Evolutionary conservation across 371 early-diverging fungal species (phyloP), one percentile per base, ranked within the genome.

Genomic region (Apophysomyces trapeziformis): DNA sequence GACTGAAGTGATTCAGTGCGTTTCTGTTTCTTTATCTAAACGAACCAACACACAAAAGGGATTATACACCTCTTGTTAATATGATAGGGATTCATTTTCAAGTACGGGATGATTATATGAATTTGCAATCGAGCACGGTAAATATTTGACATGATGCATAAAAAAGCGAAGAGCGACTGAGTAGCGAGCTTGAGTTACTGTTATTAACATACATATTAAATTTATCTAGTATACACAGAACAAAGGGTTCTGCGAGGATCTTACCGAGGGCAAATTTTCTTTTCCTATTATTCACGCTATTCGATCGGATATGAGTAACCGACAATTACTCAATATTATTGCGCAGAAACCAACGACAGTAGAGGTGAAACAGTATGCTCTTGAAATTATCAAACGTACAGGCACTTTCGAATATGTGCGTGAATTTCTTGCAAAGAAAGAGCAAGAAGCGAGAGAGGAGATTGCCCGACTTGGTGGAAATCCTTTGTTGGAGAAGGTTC

Each of bases 201-300:
- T 13, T 41, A 11, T 8, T 41, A 12, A 16, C 38, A 38, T 11
- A 32, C 16, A 21, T 32, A 7, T 37, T 18, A 2, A 35, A 38
- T 39, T 54, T 36, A 45, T 43, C n/a, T 66, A 93, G 90, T 98
- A 95, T 69, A 78, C 90, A 2, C 82, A 92, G 44, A 93, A 92
- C 76, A 98, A 98, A 75, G 96, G 97, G 12, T 98, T 93, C 71
- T 96, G 96, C 65, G 98, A 98, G 75, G 99, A 98, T 72, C 72
- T 98, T 60, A 95, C 96, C 0, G 98, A 98, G 79, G 99, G 99
- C 67, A 98, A 98, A 78, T 97, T 96, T 71, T 96, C 96, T 2
- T 97, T 92, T 68, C 95, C 95, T 1, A 89, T 97, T 63, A 93
- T 96, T 26, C 96, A 95, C 64, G 88, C 92, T 7, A 92, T 96